phyloP scores from a whole-genome alignment of 1,139 yeast genomes.

The Schwanniomyces etchellsii region DNA sequence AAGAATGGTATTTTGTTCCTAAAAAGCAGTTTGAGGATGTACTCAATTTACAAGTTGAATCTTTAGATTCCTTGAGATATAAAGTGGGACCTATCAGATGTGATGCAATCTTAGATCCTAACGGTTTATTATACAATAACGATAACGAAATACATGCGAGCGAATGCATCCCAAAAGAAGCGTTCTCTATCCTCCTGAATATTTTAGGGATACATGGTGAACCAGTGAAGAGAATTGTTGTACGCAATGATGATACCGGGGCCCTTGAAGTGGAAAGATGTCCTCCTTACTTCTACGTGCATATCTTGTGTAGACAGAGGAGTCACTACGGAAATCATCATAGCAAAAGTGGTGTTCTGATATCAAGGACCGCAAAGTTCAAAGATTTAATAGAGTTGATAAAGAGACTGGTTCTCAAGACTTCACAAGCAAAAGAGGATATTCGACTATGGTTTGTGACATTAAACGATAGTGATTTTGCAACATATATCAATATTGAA shows the following conservation, averaged over 20 bases:
- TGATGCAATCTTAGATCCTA: constrained; percentile 21
- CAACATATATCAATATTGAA: constrained; percentile 18
- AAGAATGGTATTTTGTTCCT: constrained; percentile 33
- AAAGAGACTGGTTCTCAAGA: constrained; percentile 14
- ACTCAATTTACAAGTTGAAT: constrained; percentile 17
- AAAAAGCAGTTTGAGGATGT: constrained; percentile 22
- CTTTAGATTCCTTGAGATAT: constrained; percentile 20
- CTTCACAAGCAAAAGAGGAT: constrained; percentile 10
- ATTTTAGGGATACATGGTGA: constrained; percentile 51
- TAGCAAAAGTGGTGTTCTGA: constrained; percentile 13
- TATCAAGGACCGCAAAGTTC: constrained; percentile 32
- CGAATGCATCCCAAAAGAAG: constrained; percentile 30
- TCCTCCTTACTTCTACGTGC: constrained; percentile 49
- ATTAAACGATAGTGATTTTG: constrained; percentile 17
- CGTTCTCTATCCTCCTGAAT: constrained; percentile 36
- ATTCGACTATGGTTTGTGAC: constrained; percentile 38
- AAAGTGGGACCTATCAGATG: constrained; percentile 31
- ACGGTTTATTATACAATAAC: constrained; percentile 28
- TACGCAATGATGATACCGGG: constrained; percentile 32
- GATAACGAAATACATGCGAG: constrained; percentile 25
- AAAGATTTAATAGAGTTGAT: constrained; percentile 25
- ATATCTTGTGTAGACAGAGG: constrained; percentile 33
- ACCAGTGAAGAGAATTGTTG: constrained; percentile 43
- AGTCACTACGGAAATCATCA: constrained; percentile 7
- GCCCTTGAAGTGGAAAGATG: constrained; percentile 44